These are phyloP conservation scores for Stagonosporopsis tanaceti DNA, from an alignment of 2,329 filamentous ascomycete species.

Conservation along the genomic window DNA sequence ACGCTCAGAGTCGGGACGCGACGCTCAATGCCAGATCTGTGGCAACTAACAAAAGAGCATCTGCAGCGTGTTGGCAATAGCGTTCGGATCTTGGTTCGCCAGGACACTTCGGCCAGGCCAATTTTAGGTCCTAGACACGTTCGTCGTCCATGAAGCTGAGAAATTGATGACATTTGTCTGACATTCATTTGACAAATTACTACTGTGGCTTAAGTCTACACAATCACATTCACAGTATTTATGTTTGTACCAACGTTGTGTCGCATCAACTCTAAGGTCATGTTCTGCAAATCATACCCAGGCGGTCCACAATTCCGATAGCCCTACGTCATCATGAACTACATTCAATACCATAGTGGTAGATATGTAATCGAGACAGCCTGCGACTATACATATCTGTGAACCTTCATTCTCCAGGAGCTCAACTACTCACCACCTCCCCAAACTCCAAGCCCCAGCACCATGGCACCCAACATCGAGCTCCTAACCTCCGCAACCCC, in stretches of 20 bases:
- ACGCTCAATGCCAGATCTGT: neutral
- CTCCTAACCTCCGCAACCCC: constrained; percentile 84
- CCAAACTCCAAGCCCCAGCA: constrained; percentile 19
- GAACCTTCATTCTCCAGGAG: no score
- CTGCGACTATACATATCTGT: no score
- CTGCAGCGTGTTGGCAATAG: neutral
- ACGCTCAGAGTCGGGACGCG: neutral
- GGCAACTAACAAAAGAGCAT: neutral
- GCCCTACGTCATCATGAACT: constrained; percentile 6
- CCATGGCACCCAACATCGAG: constrained; percentile 60
- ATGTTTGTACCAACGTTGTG: neutral
- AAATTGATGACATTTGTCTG: neutral
- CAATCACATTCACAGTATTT: neutral
- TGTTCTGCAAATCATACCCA: neutral
- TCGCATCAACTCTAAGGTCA: neutral
- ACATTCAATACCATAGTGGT: neutral
- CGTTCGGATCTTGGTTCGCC: neutral
- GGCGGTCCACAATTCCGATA: neutral
- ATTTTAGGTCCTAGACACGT: neutral
- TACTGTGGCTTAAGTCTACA: neutral
- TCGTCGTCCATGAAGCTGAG: neutral
- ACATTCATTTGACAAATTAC: neutral
- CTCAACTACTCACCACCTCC: neutral
- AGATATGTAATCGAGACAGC: neutral
- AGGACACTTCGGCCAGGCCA: neutral